Evolutionary conservation across 2,329 filamentous ascomycete genomes (phyloP).

Genomic region (Diatrype stigma): DNA sequence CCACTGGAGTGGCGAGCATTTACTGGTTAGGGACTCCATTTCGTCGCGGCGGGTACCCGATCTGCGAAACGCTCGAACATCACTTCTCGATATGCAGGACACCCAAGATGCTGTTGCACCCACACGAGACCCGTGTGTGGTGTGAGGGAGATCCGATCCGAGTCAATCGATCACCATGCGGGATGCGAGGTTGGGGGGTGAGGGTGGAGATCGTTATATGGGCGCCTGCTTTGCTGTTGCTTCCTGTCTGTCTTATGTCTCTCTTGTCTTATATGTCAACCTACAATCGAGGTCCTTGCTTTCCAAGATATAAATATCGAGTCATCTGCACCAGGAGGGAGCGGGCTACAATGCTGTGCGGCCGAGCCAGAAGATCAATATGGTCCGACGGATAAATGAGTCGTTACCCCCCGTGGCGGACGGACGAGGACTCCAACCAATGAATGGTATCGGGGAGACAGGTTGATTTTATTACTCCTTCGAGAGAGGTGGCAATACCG

Average conservation of each 20-base stretch:
- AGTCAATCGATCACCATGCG: background rate
- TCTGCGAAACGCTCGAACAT: constrained; percentile 20
- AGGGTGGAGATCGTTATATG: too few relatives aligned
- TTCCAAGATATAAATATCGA: background rate
- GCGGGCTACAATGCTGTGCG: background rate
- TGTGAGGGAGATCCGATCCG: background rate
- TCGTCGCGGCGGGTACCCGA: constrained; percentile 19
- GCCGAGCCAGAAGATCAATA: background rate
- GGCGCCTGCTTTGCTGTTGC: too few relatives aligned
- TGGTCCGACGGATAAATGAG: background rate
- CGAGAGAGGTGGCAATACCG: background rate
- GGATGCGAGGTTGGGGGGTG: background rate
- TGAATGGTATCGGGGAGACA: background rate
- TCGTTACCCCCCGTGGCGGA: background rate
- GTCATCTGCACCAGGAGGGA: background rate
- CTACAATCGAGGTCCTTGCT: background rate
- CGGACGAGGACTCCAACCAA: background rate
- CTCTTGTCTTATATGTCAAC: background rate
- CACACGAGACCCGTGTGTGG: background rate
- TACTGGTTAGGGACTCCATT: constrained; percentile 12
- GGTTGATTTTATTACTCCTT: background rate
- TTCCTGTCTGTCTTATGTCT: background rate
- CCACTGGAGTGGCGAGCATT: constrained; percentile 12
- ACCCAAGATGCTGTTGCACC: background rate
- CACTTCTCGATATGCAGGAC: constrained; percentile 11